Evolutionary conservation across 371 early-diverging fungal species (phyloP).

Genomic region (Mucor lusitanicus): DNA sequence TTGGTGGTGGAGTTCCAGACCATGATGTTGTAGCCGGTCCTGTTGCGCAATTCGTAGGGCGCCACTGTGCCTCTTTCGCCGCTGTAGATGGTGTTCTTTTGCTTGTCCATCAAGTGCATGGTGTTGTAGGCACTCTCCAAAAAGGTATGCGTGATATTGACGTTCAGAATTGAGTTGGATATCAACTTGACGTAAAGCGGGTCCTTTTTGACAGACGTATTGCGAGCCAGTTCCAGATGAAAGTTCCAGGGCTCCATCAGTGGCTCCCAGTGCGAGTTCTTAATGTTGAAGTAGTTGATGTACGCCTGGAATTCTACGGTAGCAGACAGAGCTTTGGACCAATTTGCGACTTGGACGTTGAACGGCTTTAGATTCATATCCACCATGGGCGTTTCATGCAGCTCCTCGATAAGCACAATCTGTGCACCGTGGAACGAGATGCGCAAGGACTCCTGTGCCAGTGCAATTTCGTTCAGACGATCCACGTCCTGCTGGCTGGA

Average conservation of each 20-base stretch:
- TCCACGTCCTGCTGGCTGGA: conserved; percentile 4
- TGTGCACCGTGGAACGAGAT: conserved; percentile 76
- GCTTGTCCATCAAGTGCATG: conserved; percentile 51
- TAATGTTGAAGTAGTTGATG: conserved; percentile 92
- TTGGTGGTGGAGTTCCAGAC: conserved; percentile 80
- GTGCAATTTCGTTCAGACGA: conserved; percentile 6
- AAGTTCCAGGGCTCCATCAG: conserved; percentile 91
- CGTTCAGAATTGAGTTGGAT: conserved; percentile 80
- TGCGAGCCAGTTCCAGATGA: conserved; percentile 47
- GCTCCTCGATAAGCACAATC: conserved; percentile 89
- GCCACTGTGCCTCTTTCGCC: conserved; percentile 55
- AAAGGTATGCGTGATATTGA: conserved; percentile 87
- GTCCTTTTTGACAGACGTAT: conserved; percentile 18
- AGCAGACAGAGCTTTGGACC: conserved; percentile 81
- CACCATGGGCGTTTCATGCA: conserved; percentile 89
- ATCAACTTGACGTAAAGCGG: conserved; percentile 61
- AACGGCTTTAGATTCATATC: conserved; percentile 83
- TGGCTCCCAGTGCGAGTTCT: conserved; percentile 98
- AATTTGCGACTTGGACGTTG: conserved; percentile 79
- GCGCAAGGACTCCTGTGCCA: conserved; percentile 47
- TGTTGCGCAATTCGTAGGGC: conserved; percentile 86
- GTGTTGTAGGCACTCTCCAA: conserved; percentile 80
- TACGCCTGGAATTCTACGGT: conserved; percentile 71
- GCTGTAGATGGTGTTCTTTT: conserved; percentile 31
- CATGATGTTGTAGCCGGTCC: conserved; percentile 87